Evolutionary conservation across 352 stramenopile species (phyloP), one percentile per base, ranked within the genome.

Genomic region (Poterioochromonas sp.): DNA sequence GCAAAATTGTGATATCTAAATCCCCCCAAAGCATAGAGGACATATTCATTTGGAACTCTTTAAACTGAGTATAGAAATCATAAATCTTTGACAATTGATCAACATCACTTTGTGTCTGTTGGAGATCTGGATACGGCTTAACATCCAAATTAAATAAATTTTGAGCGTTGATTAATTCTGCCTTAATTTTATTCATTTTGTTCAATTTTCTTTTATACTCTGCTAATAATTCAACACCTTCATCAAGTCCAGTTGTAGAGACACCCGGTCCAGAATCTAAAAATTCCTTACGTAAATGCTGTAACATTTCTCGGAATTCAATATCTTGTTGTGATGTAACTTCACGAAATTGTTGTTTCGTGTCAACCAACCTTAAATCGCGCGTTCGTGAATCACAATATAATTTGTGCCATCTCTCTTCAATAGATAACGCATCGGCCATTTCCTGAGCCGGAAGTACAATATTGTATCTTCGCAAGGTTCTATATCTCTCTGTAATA

Each of bases 131-230:
- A 64, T 96, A 96, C 47, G 90, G 90, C 29, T 91, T 94, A 15
- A 95, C 92, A 0, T 91, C 79, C 12, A 97, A 77, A 8, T 88
- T 90, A 82, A 97, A 97, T 0, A 97, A 82, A 58, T 94, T 94
- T 82, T 97, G 90, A 0, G 93, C 93, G 60, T 97, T 97, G 0
- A 92, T 88, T 0, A 97, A 87, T 73, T 97, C 89, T 93, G 87
- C 0, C 89, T 84, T 79, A 18, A 85, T 87, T 0, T 80, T 79
- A 47, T 95, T 93, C 63, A 94, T 91, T 8, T 84, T 79, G 0
- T 80, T 83, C 1, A 97, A 77, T 20, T 85, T 87, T 65, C 90
- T 88, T 60, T 92, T 86, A 82, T 94, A 97, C 20, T 90, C 87
- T 0, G 84, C 80, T 0, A 97, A 79, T 20, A 95, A 82, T 53